Conservation (phyloP, 192 early-diverging fungal genomes). For the Coemansia sp. region DNA sequence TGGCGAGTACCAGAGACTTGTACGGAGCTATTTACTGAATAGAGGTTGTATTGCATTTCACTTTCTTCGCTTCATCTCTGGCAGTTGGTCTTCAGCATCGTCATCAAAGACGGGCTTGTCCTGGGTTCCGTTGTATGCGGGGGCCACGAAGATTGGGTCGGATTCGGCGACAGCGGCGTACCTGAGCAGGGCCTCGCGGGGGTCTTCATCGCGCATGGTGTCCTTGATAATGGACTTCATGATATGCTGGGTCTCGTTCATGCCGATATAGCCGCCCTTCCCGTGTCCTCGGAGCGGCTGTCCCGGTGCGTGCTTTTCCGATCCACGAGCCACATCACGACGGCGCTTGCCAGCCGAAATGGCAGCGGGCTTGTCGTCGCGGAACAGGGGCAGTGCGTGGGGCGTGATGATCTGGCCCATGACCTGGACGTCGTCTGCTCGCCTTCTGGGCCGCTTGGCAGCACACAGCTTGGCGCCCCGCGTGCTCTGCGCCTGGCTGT, state of each 20-base stretch:
- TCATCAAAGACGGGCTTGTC: conserved; percentile 68
- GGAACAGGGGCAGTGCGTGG: conserved; percentile 85
- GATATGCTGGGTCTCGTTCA: conserved; percentile 79
- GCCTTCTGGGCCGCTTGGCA: conserved; percentile 34
- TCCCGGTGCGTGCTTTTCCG: conserved; percentile 59
- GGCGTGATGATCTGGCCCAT: conserved; percentile 79
- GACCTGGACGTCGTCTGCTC: neutral
- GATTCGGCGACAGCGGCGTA: conserved; percentile 77
- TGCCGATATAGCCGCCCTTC: conserved; percentile 81
- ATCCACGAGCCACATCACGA: conserved; percentile 65
- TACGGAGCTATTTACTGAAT: neutral
- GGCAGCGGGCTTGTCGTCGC: conserved; percentile 55
- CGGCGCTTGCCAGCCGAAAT: conserved; percentile 66
- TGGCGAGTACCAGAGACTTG: neutral
- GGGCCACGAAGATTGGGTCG: conserved; percentile 84
- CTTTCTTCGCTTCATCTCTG: conserved; percentile 45
- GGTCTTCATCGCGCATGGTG: conserved; percentile 81
- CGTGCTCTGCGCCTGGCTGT: conserved; percentile 63
- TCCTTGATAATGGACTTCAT: conserved; percentile 77
- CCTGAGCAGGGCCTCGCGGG: conserved; percentile 84
- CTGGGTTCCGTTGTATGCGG: conserved; percentile 77
- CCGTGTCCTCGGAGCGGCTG: conserved; percentile 78
- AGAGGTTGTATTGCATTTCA: neutral
- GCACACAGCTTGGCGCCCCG: conserved; percentile 75
- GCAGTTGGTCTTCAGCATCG: conserved; percentile 9